These are phyloP conservation scores for Verticillium nonalfalfae DNA, from an alignment of 2,329 filamentous ascomycete genomes.

Conservation along the genomic window DNA sequence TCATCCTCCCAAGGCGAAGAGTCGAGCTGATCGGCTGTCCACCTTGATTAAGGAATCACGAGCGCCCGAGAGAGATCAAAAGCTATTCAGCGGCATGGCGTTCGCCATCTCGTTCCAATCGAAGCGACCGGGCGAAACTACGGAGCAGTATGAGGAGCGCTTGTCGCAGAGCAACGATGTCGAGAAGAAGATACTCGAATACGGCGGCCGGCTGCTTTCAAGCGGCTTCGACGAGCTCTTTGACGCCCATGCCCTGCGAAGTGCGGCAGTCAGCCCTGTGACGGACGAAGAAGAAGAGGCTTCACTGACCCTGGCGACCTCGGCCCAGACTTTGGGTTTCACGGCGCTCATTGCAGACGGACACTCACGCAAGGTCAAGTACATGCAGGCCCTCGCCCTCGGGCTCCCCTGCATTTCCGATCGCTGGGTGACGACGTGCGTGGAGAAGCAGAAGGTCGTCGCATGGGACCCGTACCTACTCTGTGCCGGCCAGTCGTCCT, in stretches of 20 bases:
- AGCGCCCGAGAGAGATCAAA: background rate
- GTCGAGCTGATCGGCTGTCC: constrained; percentile 3
- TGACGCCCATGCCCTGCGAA: constrained; percentile 33
- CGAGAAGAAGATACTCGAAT: constrained; percentile 55
- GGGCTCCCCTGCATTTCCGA: constrained; percentile 80
- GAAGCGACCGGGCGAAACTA: constrained; percentile 41
- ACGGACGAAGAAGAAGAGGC: constrained; percentile 20
- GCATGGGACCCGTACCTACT: constrained; percentile 80
- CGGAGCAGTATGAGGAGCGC: constrained; percentile 37
- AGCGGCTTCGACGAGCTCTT: constrained; percentile 82
- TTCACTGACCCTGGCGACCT: constrained; percentile 44
- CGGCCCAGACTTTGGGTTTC: constrained; percentile 59
- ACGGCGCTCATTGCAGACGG: constrained; percentile 79
- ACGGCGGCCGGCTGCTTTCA: constrained; percentile 67
- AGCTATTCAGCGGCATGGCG: constrained; percentile 68
- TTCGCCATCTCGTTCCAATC: constrained; percentile 75
- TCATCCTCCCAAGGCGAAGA: constrained; percentile 16
- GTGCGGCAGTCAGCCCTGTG: constrained; percentile 20
- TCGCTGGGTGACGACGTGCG: constrained; percentile 73
- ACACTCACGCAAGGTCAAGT: constrained; percentile 83
- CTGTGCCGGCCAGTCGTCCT: constrained; percentile 73
- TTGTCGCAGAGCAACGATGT: constrained; percentile 38
- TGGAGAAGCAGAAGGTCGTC: constrained; percentile 53
- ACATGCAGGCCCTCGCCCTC: constrained; percentile 88
- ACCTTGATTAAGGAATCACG: background rate